Conservation (phyloP, 2,329 filamentous ascomycete species). For the Diplodia scrobiculata region DNA sequence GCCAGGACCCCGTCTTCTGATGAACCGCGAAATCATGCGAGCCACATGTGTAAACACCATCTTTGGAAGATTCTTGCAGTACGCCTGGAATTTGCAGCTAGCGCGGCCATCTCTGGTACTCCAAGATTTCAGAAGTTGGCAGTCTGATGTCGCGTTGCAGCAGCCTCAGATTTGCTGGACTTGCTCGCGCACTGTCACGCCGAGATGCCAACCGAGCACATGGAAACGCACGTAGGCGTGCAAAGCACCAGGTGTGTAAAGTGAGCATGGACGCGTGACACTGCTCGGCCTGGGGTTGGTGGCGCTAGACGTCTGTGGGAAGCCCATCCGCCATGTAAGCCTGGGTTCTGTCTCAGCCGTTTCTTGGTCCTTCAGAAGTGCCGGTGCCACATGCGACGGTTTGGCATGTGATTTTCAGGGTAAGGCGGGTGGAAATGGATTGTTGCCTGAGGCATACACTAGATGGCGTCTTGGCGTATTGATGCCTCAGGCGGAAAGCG, state of each 20-base stretch:
- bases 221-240: neutral
- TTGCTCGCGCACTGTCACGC: neutral
- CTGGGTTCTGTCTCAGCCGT: neutral
- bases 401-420: slow-evolving; percentile 1
- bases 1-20: neutral
- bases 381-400: neutral
- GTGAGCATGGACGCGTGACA: neutral
- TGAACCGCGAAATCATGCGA: neutral
- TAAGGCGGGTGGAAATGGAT: neutral
- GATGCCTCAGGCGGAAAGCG: slow-evolving; percentile 8
- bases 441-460: neutral
- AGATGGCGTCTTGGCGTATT: neutral
- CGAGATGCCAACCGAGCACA: neutral
- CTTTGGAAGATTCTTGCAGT: neutral
- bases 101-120: neutral
- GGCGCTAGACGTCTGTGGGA: neutral
- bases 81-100: neutral
- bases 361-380: neutral
- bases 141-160: slow-evolving; percentile 15
- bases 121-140: slow-evolving; percentile 7
- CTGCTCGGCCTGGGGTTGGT: neutral
- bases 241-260: neutral
- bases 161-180: neutral
- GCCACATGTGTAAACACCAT: neutral
- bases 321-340: neutral